Evolutionary conservation across 2,329 filamentous ascomycete species (phyloP).

Genomic region (Nigrospora osmanthi): DNA sequence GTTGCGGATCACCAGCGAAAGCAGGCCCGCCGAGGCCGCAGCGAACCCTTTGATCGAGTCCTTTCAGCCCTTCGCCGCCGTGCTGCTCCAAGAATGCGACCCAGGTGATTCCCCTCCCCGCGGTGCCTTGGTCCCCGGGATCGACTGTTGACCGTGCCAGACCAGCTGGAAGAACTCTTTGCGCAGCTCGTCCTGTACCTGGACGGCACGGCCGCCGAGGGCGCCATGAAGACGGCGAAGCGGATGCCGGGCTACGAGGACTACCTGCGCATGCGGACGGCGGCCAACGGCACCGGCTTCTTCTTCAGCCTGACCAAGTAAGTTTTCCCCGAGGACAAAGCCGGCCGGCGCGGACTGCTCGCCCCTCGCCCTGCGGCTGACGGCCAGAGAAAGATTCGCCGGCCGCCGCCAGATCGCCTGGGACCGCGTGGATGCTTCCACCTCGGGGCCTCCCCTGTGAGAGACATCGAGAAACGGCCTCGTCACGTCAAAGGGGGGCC

Average conservation of each 20-base stretch:
- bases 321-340: neutral
- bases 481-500: too few relatives aligned
- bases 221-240: neutral
- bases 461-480: too few relatives aligned
- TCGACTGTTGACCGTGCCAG: neutral
- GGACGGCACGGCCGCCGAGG: neutral
- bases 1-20: neutral
- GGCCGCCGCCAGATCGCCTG: too few relatives aligned
- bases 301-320: neutral
- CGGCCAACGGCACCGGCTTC: neutral
- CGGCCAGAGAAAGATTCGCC: too few relatives aligned
- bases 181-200: neutral
- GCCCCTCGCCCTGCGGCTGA: too few relatives aligned
- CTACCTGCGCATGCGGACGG: neutral
- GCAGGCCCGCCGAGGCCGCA: neutral
- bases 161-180: neutral
- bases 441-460: too few relatives aligned
- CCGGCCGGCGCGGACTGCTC: too few relatives aligned
- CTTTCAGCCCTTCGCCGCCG: neutral
- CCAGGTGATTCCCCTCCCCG: neutral
- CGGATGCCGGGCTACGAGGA: neutral
- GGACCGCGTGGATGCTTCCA: too few relatives aligned
- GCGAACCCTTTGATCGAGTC: neutral
- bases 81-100: neutral
- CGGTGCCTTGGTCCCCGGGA: too few relatives aligned